Conservation (phyloP, 768 basidiomycete species). For the Dioszegia aurantiaca region DNA sequence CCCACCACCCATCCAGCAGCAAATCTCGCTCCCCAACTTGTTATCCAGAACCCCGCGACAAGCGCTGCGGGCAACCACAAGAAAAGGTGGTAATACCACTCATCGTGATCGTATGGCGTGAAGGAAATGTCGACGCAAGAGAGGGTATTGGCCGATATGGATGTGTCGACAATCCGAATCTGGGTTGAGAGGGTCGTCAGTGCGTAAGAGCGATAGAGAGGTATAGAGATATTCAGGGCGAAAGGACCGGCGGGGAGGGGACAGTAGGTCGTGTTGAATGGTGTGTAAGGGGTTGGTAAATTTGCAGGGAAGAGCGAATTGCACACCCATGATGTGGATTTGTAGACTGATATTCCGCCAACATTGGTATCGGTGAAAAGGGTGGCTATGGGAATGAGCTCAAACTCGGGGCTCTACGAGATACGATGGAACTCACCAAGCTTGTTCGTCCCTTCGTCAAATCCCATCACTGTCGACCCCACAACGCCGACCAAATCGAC, state of each 20-base stretch:
- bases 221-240: constrained; percentile 68
- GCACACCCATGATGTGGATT: constrained; percentile 73
- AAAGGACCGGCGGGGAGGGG: constrained; percentile 76
- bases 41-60: constrained; percentile 73
- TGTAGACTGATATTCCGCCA: constrained; percentile 71
- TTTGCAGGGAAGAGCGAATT: constrained; percentile 73
- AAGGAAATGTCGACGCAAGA: constrained; percentile 75
- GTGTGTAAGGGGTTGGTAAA: constrained; percentile 55
- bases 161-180: constrained; percentile 81
- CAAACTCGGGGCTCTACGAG: not conserved
- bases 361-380: constrained; percentile 79
- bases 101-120: constrained; percentile 60
- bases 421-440: constrained; percentile 59
- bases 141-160: constrained; percentile 66
- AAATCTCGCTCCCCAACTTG: constrained; percentile 62
- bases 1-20: constrained; percentile 69
- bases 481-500: constrained; percentile 62
- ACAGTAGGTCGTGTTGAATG: constrained; percentile 60
- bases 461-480: constrained; percentile 62
- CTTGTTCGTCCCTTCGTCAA: constrained; percentile 62
- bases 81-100: constrained; percentile 56
- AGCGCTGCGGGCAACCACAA: constrained; percentile 64
- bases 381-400: constrained; percentile 60
- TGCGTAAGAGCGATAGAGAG: constrained; percentile 65
- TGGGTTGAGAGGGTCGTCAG: constrained; percentile 81